These are phyloP conservation scores for Wallacemonas sp. DNA, from an alignment of 208 protist genomes.

Conservation along the genomic window DNA sequence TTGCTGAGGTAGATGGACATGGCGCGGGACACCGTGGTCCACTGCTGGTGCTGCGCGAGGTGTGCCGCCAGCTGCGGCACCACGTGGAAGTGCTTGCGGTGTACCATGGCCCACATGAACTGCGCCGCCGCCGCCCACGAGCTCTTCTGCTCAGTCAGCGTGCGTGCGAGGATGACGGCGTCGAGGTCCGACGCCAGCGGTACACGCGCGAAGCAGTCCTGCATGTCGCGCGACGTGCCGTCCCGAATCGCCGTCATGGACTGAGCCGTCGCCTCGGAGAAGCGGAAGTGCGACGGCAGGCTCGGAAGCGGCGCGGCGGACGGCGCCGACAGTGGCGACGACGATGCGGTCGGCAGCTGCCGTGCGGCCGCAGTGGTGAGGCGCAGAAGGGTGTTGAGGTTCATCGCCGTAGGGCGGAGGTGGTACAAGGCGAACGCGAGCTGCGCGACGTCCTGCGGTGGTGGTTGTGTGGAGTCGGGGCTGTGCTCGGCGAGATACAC, in stretches of 20 bases:
- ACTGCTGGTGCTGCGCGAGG: conserved; percentile 48
- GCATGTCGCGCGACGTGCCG: neutral
- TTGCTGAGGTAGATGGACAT: conserved; percentile 78
- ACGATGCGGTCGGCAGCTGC: neutral
- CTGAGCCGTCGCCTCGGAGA: neutral
- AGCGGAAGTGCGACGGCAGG: conserved; percentile 2
- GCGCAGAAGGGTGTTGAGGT: conserved; percentile 70
- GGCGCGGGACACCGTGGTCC: conserved; percentile 43
- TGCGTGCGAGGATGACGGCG: conserved; percentile 61
- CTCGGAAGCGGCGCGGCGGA: conserved; percentile 11
- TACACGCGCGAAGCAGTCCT: conserved; percentile 26
- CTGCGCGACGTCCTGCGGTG: conserved; percentile 13
- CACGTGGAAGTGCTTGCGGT: conserved; percentile 50
- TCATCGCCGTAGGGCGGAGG: conserved; percentile 59
- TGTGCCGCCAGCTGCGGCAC: conserved; percentile 50
- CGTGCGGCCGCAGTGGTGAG: conserved; percentile 8
- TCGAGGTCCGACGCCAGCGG: conserved; percentile 36
- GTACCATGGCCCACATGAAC: conserved; percentile 64
- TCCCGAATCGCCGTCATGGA: neutral
- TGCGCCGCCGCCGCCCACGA: conserved; percentile 55
- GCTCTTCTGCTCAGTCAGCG: conserved; percentile 55
- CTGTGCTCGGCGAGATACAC: conserved; percentile 19
- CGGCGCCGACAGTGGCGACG: no score
- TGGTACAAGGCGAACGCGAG: conserved; percentile 45
- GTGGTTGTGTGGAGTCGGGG: neutral